Percentiles rank a stretch among this genome's conserved stretches.
Evolutionary conservation across 108 stramenopile genomes (phyloP).

Genomic region (Chaetoceros tenuissimus): DNA sequence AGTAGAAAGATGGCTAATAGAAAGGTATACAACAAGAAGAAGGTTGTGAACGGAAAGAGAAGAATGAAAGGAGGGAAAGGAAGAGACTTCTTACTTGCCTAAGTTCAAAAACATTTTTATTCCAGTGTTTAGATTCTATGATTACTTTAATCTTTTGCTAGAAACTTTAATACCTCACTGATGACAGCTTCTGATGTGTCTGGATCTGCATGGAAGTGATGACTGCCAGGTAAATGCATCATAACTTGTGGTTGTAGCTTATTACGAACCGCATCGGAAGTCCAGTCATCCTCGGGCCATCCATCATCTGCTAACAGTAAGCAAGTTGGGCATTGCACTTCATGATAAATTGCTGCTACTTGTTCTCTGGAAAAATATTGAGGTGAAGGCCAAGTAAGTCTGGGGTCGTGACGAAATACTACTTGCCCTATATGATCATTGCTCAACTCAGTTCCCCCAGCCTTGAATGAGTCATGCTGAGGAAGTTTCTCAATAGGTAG

Average conservation of each 20-base stretch:
- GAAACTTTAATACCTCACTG: constrained; percentile 24
- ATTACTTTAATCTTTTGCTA: background rate
- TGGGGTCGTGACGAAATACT: constrained; percentile 62
- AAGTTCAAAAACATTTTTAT: constrained; percentile 1
- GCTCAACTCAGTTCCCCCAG: background rate
- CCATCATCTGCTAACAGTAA: constrained; percentile 61
- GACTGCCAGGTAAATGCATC: constrained; percentile 49
- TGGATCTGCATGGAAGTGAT: constrained; percentile 84
- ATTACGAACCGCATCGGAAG: constrained; percentile 14
- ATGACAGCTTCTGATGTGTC: constrained; percentile 44
- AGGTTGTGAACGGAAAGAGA: constrained; percentile 60
- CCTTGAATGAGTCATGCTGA: constrained; percentile 1
- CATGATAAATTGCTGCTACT: constrained; percentile 41
- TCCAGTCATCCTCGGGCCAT: constrained; percentile 42
- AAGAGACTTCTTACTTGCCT: constrained; percentile 34
- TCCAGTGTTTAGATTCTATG: background rate
- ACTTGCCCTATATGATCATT: constrained; percentile 17
- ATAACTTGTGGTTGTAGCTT: constrained; percentile 28
- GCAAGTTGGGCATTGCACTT: constrained; percentile 38
- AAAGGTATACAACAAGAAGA: constrained; percentile 41
- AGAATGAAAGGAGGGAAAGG: constrained; percentile 26
- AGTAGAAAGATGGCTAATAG: constrained; percentile 66
- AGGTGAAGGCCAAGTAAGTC: constrained; percentile 66
- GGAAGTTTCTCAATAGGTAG: background rate
- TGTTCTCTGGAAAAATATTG: constrained; percentile 63